Evolutionary conservation across 2,329 filamentous ascomycete species (phyloP).

Genomic region (Diaporthe velutina): DNA sequence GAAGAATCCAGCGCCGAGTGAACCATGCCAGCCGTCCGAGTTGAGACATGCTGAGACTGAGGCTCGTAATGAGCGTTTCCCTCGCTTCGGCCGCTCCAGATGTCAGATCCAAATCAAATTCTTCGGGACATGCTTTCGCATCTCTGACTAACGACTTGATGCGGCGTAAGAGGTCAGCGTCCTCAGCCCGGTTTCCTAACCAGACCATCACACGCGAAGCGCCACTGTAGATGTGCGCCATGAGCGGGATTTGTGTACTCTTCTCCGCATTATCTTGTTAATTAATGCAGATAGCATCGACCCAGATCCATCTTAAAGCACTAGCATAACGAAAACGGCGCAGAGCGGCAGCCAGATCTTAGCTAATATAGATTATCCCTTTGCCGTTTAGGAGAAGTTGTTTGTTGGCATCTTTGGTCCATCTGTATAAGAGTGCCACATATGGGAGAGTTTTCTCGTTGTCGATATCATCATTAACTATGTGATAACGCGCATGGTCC

Average conservation of each 20-base stretch:
- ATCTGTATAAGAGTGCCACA: constrained; percentile 42
- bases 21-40: background rate
- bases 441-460: constrained; percentile 16
- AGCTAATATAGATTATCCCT: constrained; percentile 27
- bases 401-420: constrained; percentile 34
- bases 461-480: background rate
- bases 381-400: constrained; percentile 32
- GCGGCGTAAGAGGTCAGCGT: constrained; percentile 31
- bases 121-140: background rate
- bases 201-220: constrained; percentile 41
- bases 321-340: background rate
- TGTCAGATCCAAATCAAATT: background rate
- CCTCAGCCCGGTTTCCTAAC: constrained; percentile 38
- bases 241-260: constrained; percentile 40
- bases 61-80: background rate
- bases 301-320: constrained; percentile 37
- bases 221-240: constrained; percentile 39
- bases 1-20: background rate
- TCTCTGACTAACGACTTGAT: background rate
- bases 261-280: constrained; percentile 41
- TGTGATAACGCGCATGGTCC: background rate
- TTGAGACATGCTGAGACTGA: background rate
- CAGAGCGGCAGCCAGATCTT: constrained; percentile 37
- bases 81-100: too few relatives aligned
- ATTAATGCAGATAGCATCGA: constrained; percentile 45